Evolutionary conservation across 176 grass and related monocot genomes (phyloP).

Genomic region (Hordeum marinum): DNA sequence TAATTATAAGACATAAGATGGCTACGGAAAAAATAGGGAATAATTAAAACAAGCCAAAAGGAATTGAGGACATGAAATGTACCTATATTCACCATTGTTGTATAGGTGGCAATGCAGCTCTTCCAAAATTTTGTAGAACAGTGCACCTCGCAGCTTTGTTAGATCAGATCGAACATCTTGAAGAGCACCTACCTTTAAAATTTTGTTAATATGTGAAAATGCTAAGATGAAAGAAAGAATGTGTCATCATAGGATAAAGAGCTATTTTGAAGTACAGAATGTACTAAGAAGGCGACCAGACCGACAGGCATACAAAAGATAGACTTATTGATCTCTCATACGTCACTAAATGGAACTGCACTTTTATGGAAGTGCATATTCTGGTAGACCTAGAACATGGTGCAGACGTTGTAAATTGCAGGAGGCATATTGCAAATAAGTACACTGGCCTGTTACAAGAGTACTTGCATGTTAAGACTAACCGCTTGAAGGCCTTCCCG

Average conservation of each 20-base stretch:
- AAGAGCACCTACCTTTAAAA: conserved; percentile 95
- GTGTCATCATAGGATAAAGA: not conserved
- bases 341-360: not conserved
- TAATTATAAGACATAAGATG: not conserved
- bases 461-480: conserved; percentile 27
- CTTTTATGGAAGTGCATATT: not conserved
- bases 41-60: conserved; percentile 9
- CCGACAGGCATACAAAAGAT: not conserved
- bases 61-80: conserved; percentile 12
- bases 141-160: conserved; percentile 74
- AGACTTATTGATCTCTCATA: not conserved
- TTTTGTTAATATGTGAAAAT: conserved; percentile 29
- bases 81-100: conserved; percentile 87
- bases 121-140: conserved; percentile 98
- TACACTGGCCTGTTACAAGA: not conserved
- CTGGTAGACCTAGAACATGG: not conserved
- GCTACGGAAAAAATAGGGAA: conserved; percentile 5
- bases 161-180: conserved; percentile 98
- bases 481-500: conserved; percentile 99
- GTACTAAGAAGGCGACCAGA: not conserved
- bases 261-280: not conserved
- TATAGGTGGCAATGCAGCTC: conserved; percentile 94
- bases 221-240: conserved; percentile 22
- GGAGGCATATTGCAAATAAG: conserved; percentile 7
- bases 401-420: conserved; percentile 3